Conservation (phyloP, 78 protist species). For the Dictyostelium discoideum region dicty_2.7 NC_007088.5:8425001-8425500, state of each 20-base stretch:
- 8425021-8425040: constrained; percentile 78
- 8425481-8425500: constrained; percentile 45
- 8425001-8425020: constrained; percentile 77
- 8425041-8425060: constrained; percentile 65
- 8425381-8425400: constrained; percentile 67
- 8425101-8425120: not conserved
- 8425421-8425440: constrained; percentile 70
- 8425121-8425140: not conserved
- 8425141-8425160: constrained; percentile 39
- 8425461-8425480: constrained; percentile 31
- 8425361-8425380: constrained; percentile 76
- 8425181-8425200: constrained; percentile 66
- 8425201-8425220: not conserved
- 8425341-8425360: constrained; percentile 71
- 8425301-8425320: constrained; percentile 34
- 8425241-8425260: constrained; percentile 64
- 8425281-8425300: constrained; percentile 17
- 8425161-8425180: constrained; percentile 75
- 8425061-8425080: not conserved
- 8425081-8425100: no score
- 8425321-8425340: constrained; percentile 20
- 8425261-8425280: constrained; percentile 46
- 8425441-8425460: constrained; percentile 82
- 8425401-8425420: constrained; percentile 77
- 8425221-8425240: constrained; percentile 73